These are phyloP conservation scores for Ganoderma sinense DNA, from an alignment of 1,284 basidiomycete species.

Conservation along the genomic window DNA sequence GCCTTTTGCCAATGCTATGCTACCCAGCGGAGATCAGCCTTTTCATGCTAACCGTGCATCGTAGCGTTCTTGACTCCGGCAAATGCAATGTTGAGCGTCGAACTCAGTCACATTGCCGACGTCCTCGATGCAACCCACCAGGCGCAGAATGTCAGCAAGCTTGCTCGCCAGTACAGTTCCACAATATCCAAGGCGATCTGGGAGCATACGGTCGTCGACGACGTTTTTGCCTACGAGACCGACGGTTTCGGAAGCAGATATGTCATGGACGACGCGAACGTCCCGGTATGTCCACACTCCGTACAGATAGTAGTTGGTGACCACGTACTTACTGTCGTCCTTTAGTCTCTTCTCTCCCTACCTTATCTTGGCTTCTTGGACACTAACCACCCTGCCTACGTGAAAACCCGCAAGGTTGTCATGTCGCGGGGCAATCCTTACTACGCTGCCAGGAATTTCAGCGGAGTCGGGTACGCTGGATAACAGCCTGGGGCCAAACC, in stretches of 20 bases:
- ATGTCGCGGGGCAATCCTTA: conserved; percentile 75
- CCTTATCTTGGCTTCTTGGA: conserved; percentile 82
- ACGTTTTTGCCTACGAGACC: conserved; percentile 80
- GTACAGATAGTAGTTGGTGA: conserved; percentile 3
- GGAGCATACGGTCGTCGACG: conserved; percentile 66
- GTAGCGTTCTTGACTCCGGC: conserved; percentile 78
- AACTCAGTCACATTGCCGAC: conserved; percentile 65
- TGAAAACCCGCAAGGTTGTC: conserved; percentile 66
- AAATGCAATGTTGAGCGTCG: conserved; percentile 83
- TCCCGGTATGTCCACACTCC: conserved; percentile 60
- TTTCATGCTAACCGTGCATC: neutral
- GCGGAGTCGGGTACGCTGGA: conserved; percentile 65
- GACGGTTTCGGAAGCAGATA: conserved; percentile 77
- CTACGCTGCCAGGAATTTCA: conserved; percentile 70
- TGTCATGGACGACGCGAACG: conserved; percentile 85
- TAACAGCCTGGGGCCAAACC: too few relatives aligned
- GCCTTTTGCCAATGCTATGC: conserved; percentile 25
- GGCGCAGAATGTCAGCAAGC: conserved; percentile 56
- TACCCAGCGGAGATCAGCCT: neutral
- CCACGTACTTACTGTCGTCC: neutral
- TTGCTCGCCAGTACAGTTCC: conserved; percentile 66
- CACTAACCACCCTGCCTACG: conserved; percentile 61
- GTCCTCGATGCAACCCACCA: conserved; percentile 62
- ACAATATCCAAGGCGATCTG: conserved; percentile 69
- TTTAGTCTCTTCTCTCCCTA: conserved; percentile 73